Base-by-base conservation (phyloP, 2,329 filamentous ascomycete genomes). In the Alternaria sp. region DNA sequence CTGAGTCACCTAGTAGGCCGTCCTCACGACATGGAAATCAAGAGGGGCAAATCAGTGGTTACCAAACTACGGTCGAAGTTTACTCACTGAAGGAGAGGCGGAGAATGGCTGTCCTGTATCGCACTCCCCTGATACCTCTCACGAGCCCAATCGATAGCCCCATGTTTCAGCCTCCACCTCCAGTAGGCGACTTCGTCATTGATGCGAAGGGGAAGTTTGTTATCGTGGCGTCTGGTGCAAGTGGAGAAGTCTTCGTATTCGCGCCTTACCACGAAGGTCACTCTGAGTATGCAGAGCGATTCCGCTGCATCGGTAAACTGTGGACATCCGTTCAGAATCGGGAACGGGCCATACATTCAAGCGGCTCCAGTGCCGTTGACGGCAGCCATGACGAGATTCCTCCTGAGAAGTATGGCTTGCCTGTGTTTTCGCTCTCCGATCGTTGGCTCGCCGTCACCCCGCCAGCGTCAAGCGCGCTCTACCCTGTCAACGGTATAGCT, bases 61-160 rank as follows among this genome's bases (percentile, higher is more conserved):
- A 95, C 73, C 93, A 97, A 79, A 97, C 94, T 0, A 90, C 91
- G 0, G 93, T 97, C 6, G 93, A 97, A 70, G 84, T 98, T 0
- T 97, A 95, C 79, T 97, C 94, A 1, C 82, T 98, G 63, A 89
- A 87, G 70, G 92, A 90, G n/a, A 90, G 89, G 71, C 85, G 87
- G 65, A 87, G 88, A 59, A 81, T 97, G 58, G 87, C 90, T 25
- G 91, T 92, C 0, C 83, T 98, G 9, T 89, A 96, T 63, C 87
- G 89, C 71, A 89, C 90, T 46, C 87, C 91, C 53, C 84, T 88
- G 75, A 83, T 88, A 57, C 82, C 88, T 50, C 79, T 92, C 71
- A 84, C 86, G 72, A 82, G 87, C 63, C 82, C 89, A 40, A 57
- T 83, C 75, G 74, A 83, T 69, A 88, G 90, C 81, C 85, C 88